Conservation (phyloP, 306 rosid species). For the Sesbania bispinosa region DNA sequence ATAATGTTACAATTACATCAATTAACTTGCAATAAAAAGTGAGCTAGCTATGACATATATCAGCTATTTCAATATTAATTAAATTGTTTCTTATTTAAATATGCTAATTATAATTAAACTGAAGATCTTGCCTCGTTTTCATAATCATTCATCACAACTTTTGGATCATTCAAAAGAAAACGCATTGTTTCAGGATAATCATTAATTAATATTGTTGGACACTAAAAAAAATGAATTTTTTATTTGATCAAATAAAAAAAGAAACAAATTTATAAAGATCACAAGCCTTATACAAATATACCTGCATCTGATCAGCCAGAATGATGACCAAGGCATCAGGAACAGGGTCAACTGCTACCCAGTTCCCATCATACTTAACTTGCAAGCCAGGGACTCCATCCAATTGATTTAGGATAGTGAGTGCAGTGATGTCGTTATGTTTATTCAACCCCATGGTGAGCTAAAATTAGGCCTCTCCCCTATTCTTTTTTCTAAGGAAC, state of each 20-base stretch:
- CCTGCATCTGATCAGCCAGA: conserved; percentile 27
- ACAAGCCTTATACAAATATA: background rate
- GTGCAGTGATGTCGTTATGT: conserved; percentile 9
- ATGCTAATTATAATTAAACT: too few relatives aligned
- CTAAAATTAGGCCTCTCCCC: conserved; percentile 7
- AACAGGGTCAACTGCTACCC: conserved; percentile 12
- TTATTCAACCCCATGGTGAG: conserved; percentile 9
- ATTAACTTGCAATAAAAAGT: background rate
- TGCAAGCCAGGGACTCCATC: conserved; percentile 21
- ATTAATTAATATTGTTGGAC: background rate
- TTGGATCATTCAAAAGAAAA: background rate
- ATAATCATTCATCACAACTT: background rate
- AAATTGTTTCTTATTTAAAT: too few relatives aligned
- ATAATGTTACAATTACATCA: background rate
- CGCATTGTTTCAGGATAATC: background rate
- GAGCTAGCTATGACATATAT: too few relatives aligned
- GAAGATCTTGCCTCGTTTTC: too few relatives aligned
- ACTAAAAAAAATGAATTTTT: background rate
- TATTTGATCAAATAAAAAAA: too few relatives aligned
- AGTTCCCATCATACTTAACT: background rate
- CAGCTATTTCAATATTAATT: too few relatives aligned
- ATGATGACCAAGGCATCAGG: conserved; percentile 23
- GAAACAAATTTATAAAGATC: background rate
- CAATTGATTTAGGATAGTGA: background rate
- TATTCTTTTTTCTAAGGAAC: background rate